A percentile compares a stretch with the other conserved stretches of the same genome.
Evolutionary conservation across 805 yeast genomes (phyloP).

Genomic region (Metschnikowia lochheadii): DNA sequence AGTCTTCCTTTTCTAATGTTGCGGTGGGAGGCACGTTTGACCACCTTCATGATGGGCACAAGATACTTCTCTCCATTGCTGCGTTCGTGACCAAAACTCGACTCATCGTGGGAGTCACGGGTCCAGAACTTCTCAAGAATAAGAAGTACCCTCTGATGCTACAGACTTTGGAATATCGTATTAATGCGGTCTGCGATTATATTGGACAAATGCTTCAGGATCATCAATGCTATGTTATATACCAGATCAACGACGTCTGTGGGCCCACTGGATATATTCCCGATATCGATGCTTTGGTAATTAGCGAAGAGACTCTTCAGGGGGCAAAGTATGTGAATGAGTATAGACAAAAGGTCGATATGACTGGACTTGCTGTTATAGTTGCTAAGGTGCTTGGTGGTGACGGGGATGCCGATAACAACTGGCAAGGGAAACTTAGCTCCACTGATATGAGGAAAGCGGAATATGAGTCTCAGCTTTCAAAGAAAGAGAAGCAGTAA

Average conservation of each 20-base stretch:
- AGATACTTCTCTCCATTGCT: conserved; percentile 71
- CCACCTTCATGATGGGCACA: conserved; percentile 94
- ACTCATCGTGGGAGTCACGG: conserved; percentile 83
- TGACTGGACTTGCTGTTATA: conserved; percentile 42
- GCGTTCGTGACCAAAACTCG: conserved; percentile 52
- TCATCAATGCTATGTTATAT: conserved; percentile 43
- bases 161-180: conserved; percentile 55
- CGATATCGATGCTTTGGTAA: conserved; percentile 73
- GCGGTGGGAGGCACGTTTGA: conserved; percentile 98
- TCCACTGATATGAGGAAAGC: conserved; percentile 69
- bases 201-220: conserved; percentile 45
- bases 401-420: conserved; percentile 33
- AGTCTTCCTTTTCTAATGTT: conserved; percentile 6
- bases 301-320: conserved; percentile 70
- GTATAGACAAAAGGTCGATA: conserved; percentile 53
- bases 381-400: conserved; percentile 59
- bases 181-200: conserved; percentile 44
- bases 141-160: conserved; percentile 68
- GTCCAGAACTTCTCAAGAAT: conserved; percentile 62
- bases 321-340: conserved; percentile 77
- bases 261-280: conserved; percentile 85
- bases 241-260: conserved; percentile 75
- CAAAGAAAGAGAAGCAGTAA: not conserved
- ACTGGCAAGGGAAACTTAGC: conserved; percentile 72
- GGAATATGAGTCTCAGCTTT: conserved; percentile 8